phyloP scores from a whole-genome alignment of 2,329 filamentous ascomycete species.

The Emergomyces orientalis region DNA sequence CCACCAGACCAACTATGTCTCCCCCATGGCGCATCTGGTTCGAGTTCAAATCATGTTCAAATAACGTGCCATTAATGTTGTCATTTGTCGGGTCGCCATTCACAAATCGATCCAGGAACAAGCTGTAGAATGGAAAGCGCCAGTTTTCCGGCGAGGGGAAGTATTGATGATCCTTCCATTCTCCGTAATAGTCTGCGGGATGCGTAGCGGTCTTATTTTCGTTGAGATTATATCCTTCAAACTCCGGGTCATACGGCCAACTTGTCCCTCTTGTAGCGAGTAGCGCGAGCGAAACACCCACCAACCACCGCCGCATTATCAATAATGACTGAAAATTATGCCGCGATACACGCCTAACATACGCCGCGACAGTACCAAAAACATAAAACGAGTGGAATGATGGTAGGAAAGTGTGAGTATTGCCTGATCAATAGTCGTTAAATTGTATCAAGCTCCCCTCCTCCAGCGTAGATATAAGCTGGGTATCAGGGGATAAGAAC shows the following conservation, averaged over 20 bases:
- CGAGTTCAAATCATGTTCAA: constrained; percentile 51
- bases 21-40: constrained; percentile 57
- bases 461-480: not conserved
- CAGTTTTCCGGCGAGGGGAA: constrained; percentile 50
- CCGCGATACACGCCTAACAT: not conserved
- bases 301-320: constrained; percentile 27
- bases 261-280: constrained; percentile 21
- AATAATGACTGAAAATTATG: not conserved
- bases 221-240: constrained; percentile 52
- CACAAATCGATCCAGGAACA: constrained; percentile 55
- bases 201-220: constrained; percentile 47
- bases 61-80: constrained; percentile 51
- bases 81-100: constrained; percentile 58
- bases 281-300: constrained; percentile 22
- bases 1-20: constrained; percentile 48
- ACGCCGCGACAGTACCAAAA: not conserved
- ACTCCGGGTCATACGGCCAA: constrained; percentile 42
- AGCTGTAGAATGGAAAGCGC: constrained; percentile 57
- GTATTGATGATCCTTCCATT: constrained; percentile 47
- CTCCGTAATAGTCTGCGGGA: constrained; percentile 50
- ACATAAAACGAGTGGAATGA: not conserved
- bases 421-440: not conserved
- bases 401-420: not conserved
- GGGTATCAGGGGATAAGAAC: not conserved
- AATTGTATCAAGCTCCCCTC: not conserved